These are phyloP conservation scores for Tricholoma sp. DNA, from an alignment of 768 basidiomycete genomes.

Conservation along the genomic window DNA sequence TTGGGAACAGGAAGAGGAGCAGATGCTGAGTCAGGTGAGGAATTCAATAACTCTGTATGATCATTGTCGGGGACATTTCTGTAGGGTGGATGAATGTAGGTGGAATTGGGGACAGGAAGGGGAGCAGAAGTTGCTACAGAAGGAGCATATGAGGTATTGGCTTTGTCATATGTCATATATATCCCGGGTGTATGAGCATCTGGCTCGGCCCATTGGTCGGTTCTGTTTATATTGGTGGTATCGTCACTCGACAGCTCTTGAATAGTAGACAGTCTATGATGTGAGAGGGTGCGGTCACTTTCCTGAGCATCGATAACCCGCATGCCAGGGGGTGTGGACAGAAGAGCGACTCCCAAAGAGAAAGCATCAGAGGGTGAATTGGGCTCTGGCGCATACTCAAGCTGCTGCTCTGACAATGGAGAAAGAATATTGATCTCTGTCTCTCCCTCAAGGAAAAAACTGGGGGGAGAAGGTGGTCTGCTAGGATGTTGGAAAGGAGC, in stretches of 20 bases:
- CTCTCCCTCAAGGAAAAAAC: constrained; percentile 31
- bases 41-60: constrained; percentile 1
- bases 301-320: constrained; percentile 22
- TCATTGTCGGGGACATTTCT: background rate
- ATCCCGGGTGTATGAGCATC: constrained; percentile 2
- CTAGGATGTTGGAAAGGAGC: constrained; percentile 7
- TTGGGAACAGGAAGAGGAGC: constrained; percentile 23
- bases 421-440: constrained; percentile 22
- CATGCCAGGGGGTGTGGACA: constrained; percentile 33
- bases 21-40: constrained; percentile 5
- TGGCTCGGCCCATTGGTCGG: constrained; percentile 1
- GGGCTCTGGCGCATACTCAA: constrained; percentile 19
- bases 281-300: constrained; percentile 7
- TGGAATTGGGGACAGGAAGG: constrained; percentile 16
- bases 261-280: constrained; percentile 15
- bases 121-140: constrained; percentile 11
- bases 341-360: constrained; percentile 20
- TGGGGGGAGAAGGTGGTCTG: constrained; percentile 33
- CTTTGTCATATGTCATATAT: background rate
- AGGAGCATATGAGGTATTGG: constrained; percentile 8
- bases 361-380: constrained; percentile 23
- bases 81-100: constrained; percentile 6
- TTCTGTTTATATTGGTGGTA: background rate
- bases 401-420: constrained; percentile 24
- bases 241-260: constrained; percentile 12